phyloP scores from a whole-genome alignment of 2,329 filamentous ascomycete species.

The Paraphoma chrysanthemicola region DNA sequence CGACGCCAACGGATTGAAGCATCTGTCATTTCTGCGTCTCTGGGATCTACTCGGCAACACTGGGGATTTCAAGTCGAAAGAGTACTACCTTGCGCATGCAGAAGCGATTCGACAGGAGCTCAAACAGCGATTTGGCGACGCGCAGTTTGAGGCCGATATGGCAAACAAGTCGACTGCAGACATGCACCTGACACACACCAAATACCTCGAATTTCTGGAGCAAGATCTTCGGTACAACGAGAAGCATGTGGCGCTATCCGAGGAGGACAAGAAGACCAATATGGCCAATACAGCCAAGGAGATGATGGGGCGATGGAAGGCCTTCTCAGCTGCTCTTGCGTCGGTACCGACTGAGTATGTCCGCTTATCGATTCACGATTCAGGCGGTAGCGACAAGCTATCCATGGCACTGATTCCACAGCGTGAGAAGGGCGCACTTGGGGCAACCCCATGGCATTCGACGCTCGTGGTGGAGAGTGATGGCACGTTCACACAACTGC shows the following conservation, averaged over 20 bases:
- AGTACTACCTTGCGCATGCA: conserved; percentile 30
- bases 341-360: conserved; percentile 28
- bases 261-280: conserved; percentile 25
- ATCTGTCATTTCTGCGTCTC: conserved; percentile 22
- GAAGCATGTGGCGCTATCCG: conserved; percentile 18
- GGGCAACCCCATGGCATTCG: conserved; percentile 36
- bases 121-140: conserved; percentile 27
- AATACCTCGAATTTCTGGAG: conserved; percentile 35
- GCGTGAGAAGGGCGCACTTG: conserved; percentile 23
- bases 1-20: conserved; percentile 18
- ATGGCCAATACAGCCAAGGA: conserved; percentile 35
- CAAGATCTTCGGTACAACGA: conserved; percentile 28
- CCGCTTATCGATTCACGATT: conserved; percentile 41
- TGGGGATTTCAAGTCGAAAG: conserved; percentile 15
- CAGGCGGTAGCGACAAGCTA: conserved; percentile 38
- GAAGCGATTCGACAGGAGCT: conserved; percentile 33
- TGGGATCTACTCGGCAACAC: conserved; percentile 23
- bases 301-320: conserved; percentile 41
- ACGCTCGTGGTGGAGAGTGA: conserved; percentile 25
- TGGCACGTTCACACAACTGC: conserved; percentile 27
- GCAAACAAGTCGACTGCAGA: conserved; percentile 32
- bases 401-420: conserved; percentile 36
- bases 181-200: conserved; percentile 37
- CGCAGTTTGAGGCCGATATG: conserved; percentile 38
- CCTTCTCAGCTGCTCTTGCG: conserved; percentile 30